A percentile compares a stretch with the other conserved stretches of the same genome.
Evolutionary conservation across 2,329 filamentous ascomycete species (phyloP).

Genomic region (Fusarium denticulatum): DNA sequence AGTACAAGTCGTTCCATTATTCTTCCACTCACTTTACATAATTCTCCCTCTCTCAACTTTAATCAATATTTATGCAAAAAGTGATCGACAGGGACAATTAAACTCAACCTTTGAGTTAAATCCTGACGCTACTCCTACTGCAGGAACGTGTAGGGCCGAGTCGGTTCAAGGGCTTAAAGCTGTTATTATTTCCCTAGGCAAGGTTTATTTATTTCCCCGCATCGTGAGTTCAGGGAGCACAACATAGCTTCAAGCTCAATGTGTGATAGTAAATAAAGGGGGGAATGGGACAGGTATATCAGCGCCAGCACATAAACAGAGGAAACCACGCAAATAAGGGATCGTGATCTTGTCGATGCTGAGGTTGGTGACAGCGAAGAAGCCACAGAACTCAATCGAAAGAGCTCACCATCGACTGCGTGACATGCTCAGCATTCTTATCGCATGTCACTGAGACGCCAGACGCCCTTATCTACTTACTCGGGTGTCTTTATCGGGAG

Average conservation of each 20-base stretch:
- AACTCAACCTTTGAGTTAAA: conserved; percentile 25
- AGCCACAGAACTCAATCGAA: background rate
- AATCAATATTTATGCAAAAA: background rate
- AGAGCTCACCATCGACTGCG: background rate
- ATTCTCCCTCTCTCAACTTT: background rate
- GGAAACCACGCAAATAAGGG: background rate
- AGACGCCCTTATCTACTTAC: background rate
- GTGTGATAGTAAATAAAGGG: background rate
- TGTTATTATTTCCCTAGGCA: background rate
- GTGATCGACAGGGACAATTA: conserved; percentile 20
- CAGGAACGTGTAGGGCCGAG: conserved; percentile 3
- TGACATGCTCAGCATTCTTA: background rate
- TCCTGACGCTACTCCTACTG: conserved; percentile 34
- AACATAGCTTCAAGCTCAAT: background rate
- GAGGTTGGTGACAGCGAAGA: background rate
- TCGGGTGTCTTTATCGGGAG: background rate
- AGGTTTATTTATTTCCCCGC: conserved; percentile 17
- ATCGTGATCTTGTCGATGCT: background rate
- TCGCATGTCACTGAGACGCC: background rate
- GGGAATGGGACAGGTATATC: background rate
- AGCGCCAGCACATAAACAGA: background rate
- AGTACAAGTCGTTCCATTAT: background rate
- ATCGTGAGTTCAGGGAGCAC: background rate
- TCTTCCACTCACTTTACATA: background rate
- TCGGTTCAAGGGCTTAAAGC: background rate